These are phyloP conservation scores for Cercophora newfieldiana DNA, from an alignment of 495 filamentous ascomycete genomes.

Conservation along the genomic window DNA sequence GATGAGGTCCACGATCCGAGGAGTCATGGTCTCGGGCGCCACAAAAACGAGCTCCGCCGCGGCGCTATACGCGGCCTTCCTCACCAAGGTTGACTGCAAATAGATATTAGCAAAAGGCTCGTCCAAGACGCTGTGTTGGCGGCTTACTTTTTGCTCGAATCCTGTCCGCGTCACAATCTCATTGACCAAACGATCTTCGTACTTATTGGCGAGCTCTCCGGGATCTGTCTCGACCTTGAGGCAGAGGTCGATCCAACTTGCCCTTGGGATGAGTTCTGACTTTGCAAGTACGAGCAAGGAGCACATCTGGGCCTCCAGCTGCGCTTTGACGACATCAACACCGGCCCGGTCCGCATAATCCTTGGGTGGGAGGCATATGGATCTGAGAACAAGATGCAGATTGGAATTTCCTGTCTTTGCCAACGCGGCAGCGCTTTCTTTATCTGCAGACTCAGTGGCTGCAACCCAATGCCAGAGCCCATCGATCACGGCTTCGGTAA, in stretches of 20 bases:
- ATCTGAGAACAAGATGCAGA: constrained; percentile 64
- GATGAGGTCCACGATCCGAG: constrained; percentile 72
- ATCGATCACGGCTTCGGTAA: constrained; percentile 61
- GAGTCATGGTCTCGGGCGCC: constrained; percentile 77
- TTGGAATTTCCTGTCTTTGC: constrained; percentile 65
- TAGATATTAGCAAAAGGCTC: constrained; percentile 23
- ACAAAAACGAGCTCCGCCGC: constrained; percentile 92
- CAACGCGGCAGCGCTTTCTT: constrained; percentile 69
- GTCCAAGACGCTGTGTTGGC: neutral
- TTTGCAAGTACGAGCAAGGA: constrained; percentile 76
- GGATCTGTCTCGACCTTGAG: constrained; percentile 78
- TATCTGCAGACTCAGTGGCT: constrained; percentile 63
- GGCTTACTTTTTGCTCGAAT: constrained; percentile 50
- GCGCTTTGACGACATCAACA: constrained; percentile 38
- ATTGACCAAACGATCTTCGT: constrained; percentile 46
- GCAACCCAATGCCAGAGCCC: constrained; percentile 85
- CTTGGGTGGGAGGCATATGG: constrained; percentile 62
- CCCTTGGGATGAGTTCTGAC: constrained; percentile 70
- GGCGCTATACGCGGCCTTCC: constrained; percentile 71
- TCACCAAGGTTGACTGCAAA: constrained; percentile 45
- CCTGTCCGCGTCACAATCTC: constrained; percentile 51
- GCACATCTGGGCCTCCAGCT: constrained; percentile 64
- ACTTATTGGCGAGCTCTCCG: constrained; percentile 65
- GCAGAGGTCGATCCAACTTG: constrained; percentile 86
- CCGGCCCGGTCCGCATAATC: constrained; percentile 41